These are phyloP conservation scores for Phytopythium litorale DNA, from an alignment of 352 stramenopile species.

Conservation along the genomic window DNA sequence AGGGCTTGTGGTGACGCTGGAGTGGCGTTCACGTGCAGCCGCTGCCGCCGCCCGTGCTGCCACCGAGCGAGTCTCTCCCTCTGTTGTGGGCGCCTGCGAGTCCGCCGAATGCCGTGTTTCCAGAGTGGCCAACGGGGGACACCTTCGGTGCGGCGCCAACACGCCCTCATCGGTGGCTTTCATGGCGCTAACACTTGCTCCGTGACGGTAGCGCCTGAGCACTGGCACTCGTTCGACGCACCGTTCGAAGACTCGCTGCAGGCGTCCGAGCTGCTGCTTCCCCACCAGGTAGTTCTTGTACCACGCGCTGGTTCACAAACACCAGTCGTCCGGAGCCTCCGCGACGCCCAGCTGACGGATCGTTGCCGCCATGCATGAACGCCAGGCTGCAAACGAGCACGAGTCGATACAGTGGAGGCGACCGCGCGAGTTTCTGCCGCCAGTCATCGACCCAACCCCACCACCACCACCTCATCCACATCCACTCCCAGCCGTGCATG, in stretches of 20 bases:
- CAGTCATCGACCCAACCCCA: conserved; percentile 29
- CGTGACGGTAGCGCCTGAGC: conserved; percentile 26
- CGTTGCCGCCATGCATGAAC: not conserved
- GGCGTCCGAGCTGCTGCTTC: conserved; percentile 20
- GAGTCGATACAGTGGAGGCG: conserved; percentile 53
- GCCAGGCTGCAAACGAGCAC: not conserved
- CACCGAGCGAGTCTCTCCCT: conserved; percentile 25
- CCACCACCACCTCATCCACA: conserved; percentile 11
- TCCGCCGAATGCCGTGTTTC: conserved; percentile 41
- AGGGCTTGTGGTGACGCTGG: not conserved
- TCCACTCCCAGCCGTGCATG: conserved; percentile 12
- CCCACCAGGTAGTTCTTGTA: conserved; percentile 15
- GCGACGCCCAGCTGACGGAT: not conserved
- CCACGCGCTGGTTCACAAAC: not conserved
- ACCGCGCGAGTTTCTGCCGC: conserved; percentile 50
- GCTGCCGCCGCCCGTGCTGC: conserved; percentile 17
- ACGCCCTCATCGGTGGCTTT: conserved; percentile 11
- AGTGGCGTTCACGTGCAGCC: conserved; percentile 7
- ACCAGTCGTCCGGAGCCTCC: not conserved
- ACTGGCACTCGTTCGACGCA: conserved; percentile 40
- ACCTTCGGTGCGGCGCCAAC: conserved; percentile 11
- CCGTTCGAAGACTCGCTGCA: conserved; percentile 43
- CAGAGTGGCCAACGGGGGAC: conserved; percentile 46
- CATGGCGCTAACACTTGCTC: not conserved
- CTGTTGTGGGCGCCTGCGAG: conserved; percentile 37